These are phyloP conservation scores for Arxiozyma heterogenica DNA, from an alignment of 1,139 yeast species.

Conservation along the genomic window DNA sequence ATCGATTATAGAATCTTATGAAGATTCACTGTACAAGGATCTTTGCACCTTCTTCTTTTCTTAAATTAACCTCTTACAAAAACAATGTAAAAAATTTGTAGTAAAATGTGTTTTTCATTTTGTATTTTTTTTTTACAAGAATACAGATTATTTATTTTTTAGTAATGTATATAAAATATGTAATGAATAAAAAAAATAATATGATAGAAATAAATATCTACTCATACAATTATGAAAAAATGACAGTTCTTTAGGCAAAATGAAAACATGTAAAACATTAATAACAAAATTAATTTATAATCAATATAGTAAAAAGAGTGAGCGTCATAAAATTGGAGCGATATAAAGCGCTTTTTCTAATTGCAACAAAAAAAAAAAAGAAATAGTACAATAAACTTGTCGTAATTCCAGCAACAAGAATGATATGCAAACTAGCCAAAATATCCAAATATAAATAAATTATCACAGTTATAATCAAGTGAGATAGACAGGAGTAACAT, in stretches of 20 bases:
- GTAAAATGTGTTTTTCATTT: no score
- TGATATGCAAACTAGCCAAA: neutral
- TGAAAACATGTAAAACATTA: neutral
- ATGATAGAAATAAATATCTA: neutral
- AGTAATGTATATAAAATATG: no score
- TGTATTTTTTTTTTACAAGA: no score
- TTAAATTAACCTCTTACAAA: no score
- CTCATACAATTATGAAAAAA: neutral
- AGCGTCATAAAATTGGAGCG: neutral
- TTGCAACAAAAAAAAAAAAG: neutral
- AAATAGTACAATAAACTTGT: constrained; percentile 2
- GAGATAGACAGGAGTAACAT: neutral
- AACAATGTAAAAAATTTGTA: no score
- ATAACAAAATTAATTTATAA: no score
- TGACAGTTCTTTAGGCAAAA: neutral
- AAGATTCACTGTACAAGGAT: no score
- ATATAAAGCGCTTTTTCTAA: neutral
- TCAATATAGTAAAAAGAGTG: neutral
- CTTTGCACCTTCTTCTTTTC: no score
- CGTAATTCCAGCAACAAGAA: constrained; percentile 3
- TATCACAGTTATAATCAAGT: neutral
- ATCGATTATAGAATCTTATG: no score
- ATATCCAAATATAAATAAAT: neutral
- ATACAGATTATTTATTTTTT: no score
- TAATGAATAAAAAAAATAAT: no score